Conservation (phyloP, 2,329 filamentous ascomycete species). For the Aspergillus felis region DNA sequence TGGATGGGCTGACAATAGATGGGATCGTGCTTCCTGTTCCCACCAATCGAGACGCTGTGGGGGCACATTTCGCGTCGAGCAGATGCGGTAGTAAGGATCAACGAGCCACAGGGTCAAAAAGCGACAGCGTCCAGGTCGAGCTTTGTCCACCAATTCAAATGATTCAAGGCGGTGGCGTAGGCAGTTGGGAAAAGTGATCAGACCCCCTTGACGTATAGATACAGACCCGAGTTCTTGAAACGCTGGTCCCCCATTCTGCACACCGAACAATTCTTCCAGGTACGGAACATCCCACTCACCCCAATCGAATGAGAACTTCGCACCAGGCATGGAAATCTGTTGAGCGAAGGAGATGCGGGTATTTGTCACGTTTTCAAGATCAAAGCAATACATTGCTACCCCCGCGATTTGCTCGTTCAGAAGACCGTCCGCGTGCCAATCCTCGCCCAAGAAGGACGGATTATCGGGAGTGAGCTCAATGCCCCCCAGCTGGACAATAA, state of each 20-base stretch:
- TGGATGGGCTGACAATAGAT: neutral
- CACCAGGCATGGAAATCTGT: neutral
- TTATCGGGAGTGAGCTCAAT: constrained; percentile 11
- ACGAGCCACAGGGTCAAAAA: constrained; percentile 11
- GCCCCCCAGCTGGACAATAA: constrained; percentile 7
- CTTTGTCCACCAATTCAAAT: constrained; percentile 8
- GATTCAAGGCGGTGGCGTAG: constrained; percentile 7
- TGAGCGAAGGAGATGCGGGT: constrained; percentile 9
- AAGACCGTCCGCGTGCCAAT: constrained; percentile 10
- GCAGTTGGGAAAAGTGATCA: constrained; percentile 10
- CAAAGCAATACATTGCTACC: constrained; percentile 3
- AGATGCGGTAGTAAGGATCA: constrained; percentile 12
- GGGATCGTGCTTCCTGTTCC: neutral
- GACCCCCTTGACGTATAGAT: constrained; percentile 4
- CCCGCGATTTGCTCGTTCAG: constrained; percentile 8
- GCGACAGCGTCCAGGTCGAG: constrained; percentile 5
- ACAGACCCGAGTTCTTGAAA: constrained; percentile 12
- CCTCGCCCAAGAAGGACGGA: constrained; percentile 5
- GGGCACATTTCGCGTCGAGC: constrained; percentile 11
- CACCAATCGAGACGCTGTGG: constrained; percentile 10
- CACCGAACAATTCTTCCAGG: constrained; percentile 5
- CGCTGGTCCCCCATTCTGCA: neutral
- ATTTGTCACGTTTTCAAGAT: constrained; percentile 6
- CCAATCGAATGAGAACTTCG: neutral
- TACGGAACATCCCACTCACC: constrained; percentile 8